phyloP scores from a whole-genome alignment of 2,329 filamentous ascomycete genomes.

The Colletotrichum somersetense region DNA sequence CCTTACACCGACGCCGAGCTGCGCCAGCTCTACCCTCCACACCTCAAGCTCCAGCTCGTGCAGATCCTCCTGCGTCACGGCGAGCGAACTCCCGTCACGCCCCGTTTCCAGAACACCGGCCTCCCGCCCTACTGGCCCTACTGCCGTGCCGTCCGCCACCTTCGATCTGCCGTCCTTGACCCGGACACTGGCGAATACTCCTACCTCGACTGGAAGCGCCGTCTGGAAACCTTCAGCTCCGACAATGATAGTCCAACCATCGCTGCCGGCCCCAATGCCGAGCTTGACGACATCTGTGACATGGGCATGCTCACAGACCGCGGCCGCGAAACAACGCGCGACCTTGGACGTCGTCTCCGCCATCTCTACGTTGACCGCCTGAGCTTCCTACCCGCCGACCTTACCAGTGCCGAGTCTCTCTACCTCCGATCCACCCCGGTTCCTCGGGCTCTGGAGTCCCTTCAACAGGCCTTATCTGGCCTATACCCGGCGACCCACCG shows the following conservation, averaged over 20 bases:
- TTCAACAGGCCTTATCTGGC: constrained; percentile 81
- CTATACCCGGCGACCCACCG: constrained; percentile 74
- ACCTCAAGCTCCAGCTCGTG: constrained; percentile 86
- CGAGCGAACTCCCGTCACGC: constrained; percentile 84
- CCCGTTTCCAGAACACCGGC: constrained; percentile 86
- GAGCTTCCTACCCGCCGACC: constrained; percentile 73
- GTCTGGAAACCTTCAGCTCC: constrained; percentile 84
- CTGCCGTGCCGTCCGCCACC: constrained; percentile 80
- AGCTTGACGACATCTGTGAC: constrained; percentile 86
- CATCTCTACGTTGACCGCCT: constrained; percentile 81
- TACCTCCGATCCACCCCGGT: constrained; percentile 82
- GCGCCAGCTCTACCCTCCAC: constrained; percentile 80
- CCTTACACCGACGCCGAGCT: constrained; percentile 88
- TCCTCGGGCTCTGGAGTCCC: constrained; percentile 80
- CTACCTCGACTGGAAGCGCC: constrained; percentile 73
- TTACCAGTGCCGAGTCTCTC: constrained; percentile 67
- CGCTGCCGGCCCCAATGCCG: constrained; percentile 74
- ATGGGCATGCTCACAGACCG: constrained; percentile 81
- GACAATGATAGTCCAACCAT: constrained; percentile 75
- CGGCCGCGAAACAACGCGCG: constrained; percentile 78
- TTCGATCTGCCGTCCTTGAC: constrained; percentile 68
- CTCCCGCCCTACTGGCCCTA: constrained; percentile 87
- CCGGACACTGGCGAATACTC: constrained; percentile 56
- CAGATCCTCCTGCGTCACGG: constrained; percentile 88
- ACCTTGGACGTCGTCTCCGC: constrained; percentile 76